Conservation (phyloP, 1,284 basidiomycete genomes). For the Lignosus rhinocerotis region DNA sequence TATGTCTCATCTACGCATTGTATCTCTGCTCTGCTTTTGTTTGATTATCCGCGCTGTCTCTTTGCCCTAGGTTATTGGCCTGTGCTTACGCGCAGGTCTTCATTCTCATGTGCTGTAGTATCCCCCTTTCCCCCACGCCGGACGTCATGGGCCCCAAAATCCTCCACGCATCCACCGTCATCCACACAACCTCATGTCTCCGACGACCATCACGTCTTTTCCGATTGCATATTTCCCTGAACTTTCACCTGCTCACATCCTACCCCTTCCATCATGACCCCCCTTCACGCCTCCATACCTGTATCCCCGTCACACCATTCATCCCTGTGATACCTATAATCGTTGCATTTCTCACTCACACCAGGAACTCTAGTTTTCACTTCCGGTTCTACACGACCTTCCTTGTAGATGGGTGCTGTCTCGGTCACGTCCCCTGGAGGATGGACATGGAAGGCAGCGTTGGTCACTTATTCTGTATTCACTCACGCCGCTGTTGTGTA, state of each 20-base stretch:
- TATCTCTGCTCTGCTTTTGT: conserved; percentile 4
- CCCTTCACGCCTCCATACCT: neutral
- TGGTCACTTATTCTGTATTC: neutral
- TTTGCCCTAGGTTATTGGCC: conserved; percentile 18
- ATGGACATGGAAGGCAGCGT: neutral
- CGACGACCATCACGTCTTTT: neutral
- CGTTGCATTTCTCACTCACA: neutral
- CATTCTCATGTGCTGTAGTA: neutral
- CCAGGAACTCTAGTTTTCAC: neutral
- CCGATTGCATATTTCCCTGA: neutral
- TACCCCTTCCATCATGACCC: neutral
- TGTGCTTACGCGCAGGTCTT: neutral
- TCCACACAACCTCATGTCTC: neutral
- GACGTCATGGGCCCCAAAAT: conserved; percentile 3
- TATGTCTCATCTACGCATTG: conserved; percentile 8
- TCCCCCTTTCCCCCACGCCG: conserved; percentile 3
- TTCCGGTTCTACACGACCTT: neutral
- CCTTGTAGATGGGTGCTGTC: neutral
- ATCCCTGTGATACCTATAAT: neutral
- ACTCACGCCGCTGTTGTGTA: neutral
- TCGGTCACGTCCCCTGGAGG: neutral
- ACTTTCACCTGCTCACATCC: neutral
- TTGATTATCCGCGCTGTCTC: neutral
- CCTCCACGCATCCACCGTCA: neutral
- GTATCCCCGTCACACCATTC: neutral